A percentile compares a stretch with the other conserved stretches of the same genome.
phyloP scores from a whole-genome alignment of 345 rosid genomes.

The Populus deltoides region DNA sequence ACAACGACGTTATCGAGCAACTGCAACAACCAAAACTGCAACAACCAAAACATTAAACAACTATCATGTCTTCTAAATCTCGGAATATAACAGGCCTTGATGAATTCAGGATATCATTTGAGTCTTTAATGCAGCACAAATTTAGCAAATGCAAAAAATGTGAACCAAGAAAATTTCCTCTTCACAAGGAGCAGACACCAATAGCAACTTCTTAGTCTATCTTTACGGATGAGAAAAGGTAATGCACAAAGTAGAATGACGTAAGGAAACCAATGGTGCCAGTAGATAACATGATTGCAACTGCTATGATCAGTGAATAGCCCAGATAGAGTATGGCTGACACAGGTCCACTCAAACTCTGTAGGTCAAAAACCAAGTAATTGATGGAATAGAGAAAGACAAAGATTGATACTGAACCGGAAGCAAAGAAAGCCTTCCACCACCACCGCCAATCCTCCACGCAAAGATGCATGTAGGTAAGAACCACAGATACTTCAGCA shows the following conservation, averaged over 20 bases:
- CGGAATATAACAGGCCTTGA: conserved; percentile 14
- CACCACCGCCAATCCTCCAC: conserved; percentile 92
- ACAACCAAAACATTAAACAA: conserved; percentile 9
- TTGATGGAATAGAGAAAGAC: conserved; percentile 74
- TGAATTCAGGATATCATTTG: conserved; percentile 1
- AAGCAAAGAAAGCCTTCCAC: conserved; percentile 89
- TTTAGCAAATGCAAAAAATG: conserved; percentile 6
- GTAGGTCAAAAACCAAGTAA: conserved; percentile 73
- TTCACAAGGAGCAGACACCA: conserved; percentile 6
- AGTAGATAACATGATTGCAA: conserved; percentile 75
- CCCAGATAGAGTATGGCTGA: conserved; percentile 76
- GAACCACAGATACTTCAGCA: conserved; percentile 77
- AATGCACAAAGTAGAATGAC: conserved; percentile 78
- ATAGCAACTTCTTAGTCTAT: conserved; percentile 43
- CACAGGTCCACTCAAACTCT: conserved; percentile 75
- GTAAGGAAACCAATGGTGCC: conserved; percentile 77
- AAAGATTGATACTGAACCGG: conserved; percentile 78
- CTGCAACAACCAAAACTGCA: background rate
- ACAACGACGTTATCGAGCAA: conserved; percentile 24
- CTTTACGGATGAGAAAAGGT: conserved; percentile 80
- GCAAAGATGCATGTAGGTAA: conserved; percentile 82
- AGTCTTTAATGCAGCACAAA: conserved; percentile 12
- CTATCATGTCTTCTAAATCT: conserved; percentile 14
- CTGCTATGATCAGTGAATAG: conserved; percentile 68
- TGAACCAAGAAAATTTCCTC: conserved; percentile 13